phyloP scores from a whole-genome alignment of 2,329 filamentous ascomycete genomes.

The Stemphylium beticola region DNA sequence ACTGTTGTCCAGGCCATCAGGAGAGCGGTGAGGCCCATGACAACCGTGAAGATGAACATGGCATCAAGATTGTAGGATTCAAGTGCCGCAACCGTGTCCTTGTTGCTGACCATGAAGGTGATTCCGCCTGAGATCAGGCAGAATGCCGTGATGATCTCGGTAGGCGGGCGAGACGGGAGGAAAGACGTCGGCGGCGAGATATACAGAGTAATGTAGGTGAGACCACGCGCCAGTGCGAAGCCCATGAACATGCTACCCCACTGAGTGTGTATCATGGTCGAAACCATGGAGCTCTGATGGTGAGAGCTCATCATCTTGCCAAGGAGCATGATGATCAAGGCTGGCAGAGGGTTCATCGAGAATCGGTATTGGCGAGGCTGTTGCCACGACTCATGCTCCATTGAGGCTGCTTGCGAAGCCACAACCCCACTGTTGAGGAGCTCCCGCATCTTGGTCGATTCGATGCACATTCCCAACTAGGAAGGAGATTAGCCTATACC shows the following conservation, averaged over 20 bases:
- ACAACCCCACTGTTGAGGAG: slow-evolving; percentile 64
- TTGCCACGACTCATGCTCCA: slow-evolving; percentile 54
- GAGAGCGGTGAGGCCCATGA: slow-evolving; percentile 80
- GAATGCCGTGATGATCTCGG: slow-evolving; percentile 86
- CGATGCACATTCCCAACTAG: slow-evolving; percentile 79
- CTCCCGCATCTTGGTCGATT: slow-evolving; percentile 69
- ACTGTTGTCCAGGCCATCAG: slow-evolving; percentile 85
- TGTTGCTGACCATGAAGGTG: slow-evolving; percentile 89
- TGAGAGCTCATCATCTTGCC: slow-evolving; percentile 97
- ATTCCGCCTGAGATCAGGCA: slow-evolving; percentile 86
- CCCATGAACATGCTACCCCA: slow-evolving; percentile 88
- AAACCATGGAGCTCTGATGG: slow-evolving; percentile 81
- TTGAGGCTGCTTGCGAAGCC: slow-evolving; percentile 41
- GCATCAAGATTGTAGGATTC: slow-evolving; percentile 78
- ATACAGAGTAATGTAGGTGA: slow-evolving; percentile 82
- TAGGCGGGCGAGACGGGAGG: slow-evolving; percentile 83
- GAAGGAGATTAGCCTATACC: slow-evolving; percentile 33
- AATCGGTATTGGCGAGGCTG: slow-evolving; percentile 72
- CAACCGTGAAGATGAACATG: slow-evolving; percentile 92
- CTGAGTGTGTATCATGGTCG: slow-evolving; percentile 90
- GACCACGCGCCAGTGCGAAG: slow-evolving; percentile 76
- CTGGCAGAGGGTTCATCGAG: slow-evolving; percentile 87
- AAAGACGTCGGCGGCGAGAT: slow-evolving; percentile 80
- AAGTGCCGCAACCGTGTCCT: slow-evolving; percentile 78
- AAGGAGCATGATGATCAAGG: slow-evolving; percentile 81